phyloP scores from a whole-genome alignment of 495 filamentous ascomycete genomes.

The Amphirosellinia nigrospora region DNA sequence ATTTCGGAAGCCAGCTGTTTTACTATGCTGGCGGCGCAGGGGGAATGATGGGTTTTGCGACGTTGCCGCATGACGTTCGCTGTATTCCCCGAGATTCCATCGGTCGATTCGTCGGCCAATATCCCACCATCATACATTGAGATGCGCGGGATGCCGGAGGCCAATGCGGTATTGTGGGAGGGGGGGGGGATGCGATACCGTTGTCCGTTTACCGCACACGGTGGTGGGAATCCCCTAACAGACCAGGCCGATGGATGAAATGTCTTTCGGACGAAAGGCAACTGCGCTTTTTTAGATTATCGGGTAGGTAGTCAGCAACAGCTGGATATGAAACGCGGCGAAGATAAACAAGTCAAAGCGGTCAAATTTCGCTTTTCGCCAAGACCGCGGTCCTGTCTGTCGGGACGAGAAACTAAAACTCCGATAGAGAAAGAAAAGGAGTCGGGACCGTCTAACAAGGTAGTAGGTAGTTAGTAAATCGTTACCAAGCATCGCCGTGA shows the following conservation, averaged over 20 bases:
- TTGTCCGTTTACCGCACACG: not conserved
- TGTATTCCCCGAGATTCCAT: not conserved
- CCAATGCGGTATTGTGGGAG: not conserved
- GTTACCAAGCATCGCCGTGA: not conserved
- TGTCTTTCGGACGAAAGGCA: constrained; percentile 15
- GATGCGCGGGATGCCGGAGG: constrained; percentile 6
- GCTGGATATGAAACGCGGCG: constrained; percentile 12
- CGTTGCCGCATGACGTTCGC: not conserved
- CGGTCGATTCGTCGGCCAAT: constrained; percentile 9
- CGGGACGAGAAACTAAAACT: constrained; percentile 1
- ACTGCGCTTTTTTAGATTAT: not conserved
- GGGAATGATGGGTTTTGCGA: not conserved
- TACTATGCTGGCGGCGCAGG: not conserved
- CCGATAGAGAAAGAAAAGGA: not conserved
- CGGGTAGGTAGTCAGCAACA: not conserved
- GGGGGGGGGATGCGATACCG: not conserved
- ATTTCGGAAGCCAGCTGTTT: not conserved
- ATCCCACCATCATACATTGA: not conserved
- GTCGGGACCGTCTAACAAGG: not conserved
- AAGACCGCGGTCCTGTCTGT: not conserved
- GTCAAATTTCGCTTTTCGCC: not conserved
- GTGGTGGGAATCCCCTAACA: constrained; percentile 7
- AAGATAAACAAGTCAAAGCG: constrained; percentile 1
- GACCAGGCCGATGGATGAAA: not conserved
- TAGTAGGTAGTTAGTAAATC: not conserved